Percentiles rank a stretch among this genome's conserved stretches.
These are phyloP conservation scores for Neurospora hispaniola DNA, from an alignment of 495 filamentous ascomycete species.

Conservation along the genomic window DNA sequence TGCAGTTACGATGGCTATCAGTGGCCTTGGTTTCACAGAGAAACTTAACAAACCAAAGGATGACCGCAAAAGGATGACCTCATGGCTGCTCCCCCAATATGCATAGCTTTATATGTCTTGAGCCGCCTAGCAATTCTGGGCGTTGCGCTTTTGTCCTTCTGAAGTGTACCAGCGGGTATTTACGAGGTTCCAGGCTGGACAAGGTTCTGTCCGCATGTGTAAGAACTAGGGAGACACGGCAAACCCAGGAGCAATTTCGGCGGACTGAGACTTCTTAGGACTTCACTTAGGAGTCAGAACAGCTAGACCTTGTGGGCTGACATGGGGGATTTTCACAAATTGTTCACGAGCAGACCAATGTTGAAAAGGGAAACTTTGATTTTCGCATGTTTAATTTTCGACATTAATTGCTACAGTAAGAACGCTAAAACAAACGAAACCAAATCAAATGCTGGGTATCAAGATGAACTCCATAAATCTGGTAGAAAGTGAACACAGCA, in stretches of 20 bases:
- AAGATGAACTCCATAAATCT: background rate
- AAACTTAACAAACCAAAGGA: background rate
- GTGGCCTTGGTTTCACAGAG: background rate
- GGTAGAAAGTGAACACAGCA: background rate
- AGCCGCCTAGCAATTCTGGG: background rate
- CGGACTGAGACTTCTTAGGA: background rate
- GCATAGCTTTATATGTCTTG: background rate
- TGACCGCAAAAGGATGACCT: background rate
- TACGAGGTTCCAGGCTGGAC: background rate
- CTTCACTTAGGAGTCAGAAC: background rate
- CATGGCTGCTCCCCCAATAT: background rate
- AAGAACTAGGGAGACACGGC: background rate
- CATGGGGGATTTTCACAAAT: background rate
- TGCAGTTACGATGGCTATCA: background rate
- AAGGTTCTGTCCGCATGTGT: background rate
- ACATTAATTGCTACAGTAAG: background rate
- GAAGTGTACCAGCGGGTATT: background rate
- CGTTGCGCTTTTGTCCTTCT: background rate
- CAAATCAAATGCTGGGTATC: background rate
- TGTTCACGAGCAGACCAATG: background rate
- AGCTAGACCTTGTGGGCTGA: background rate
- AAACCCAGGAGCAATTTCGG: background rate
- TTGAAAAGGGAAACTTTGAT: background rate
- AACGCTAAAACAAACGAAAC: background rate
- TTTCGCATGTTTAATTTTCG: background rate